Conservation (phyloP, 108 stramenopile genomes). For the Cyclotella baltica region DNA sequence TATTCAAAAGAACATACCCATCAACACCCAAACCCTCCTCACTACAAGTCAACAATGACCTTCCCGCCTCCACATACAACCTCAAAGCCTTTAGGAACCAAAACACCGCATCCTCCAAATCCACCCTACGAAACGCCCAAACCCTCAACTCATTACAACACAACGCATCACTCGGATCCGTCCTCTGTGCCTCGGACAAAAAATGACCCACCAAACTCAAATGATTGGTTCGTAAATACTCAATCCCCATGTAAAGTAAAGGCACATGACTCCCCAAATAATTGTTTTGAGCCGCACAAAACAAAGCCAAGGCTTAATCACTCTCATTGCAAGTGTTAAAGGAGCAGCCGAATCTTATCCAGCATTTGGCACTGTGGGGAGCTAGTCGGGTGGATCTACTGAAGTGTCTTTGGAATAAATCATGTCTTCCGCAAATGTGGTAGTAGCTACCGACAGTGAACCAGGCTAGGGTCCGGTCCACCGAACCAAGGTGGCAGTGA, state of each 20-base stretch:
- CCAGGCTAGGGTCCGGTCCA: slow-evolving; percentile 70
- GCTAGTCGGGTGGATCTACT: slow-evolving; percentile 89
- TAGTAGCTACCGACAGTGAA: slow-evolving; percentile 97
- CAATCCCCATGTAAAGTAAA: slow-evolving; percentile 96
- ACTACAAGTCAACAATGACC: slow-evolving; percentile 31
- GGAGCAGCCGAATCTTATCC: slow-evolving; percentile 95
- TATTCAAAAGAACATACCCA: slow-evolving; percentile 33
- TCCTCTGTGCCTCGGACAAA: slow-evolving; percentile 69
- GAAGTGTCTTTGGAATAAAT: slow-evolving; percentile 93
- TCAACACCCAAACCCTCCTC: slow-evolving; percentile 50
- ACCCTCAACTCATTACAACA: slow-evolving; percentile 95
- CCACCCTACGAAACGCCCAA: slow-evolving; percentile 63
- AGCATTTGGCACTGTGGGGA: slow-evolving; percentile 85
- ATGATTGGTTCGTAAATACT: slow-evolving; percentile 97
- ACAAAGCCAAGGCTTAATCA: slow-evolving; percentile 95
- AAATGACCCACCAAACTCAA: slow-evolving; percentile 90
- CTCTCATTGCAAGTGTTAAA: slow-evolving; percentile 95
- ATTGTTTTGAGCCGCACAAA: slow-evolving; percentile 92
- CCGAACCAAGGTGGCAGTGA: slow-evolving; percentile 22
- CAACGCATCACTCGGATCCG: slow-evolving; percentile 78
- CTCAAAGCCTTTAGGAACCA: slow-evolving; percentile 82
- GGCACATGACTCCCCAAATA: slow-evolving; percentile 84
- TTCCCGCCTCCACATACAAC: slow-evolving; percentile 34
- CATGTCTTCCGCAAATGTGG: slow-evolving; percentile 82
- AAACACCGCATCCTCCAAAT: slow-evolving; percentile 68